These are phyloP conservation scores for Pelargonium exstipulatum DNA, from an alignment of 441 rosid genomes.

Conservation along the genomic window DNA sequence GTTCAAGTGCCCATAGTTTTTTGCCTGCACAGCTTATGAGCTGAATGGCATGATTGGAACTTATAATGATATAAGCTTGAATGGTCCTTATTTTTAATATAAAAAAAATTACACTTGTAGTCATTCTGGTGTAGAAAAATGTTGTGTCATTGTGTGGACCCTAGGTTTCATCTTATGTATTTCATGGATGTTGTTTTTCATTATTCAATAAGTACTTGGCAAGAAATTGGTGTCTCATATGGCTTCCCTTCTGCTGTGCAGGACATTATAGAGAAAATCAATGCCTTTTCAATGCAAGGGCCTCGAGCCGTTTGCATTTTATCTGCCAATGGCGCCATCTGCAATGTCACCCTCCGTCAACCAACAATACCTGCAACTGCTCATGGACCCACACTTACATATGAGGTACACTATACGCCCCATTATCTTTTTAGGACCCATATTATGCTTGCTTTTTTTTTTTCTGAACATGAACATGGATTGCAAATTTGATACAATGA, in stretches of 20 bases:
- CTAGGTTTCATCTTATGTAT: too few species aligned
- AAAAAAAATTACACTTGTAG: too few species aligned
- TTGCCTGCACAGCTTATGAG: too few species aligned
- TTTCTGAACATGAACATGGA: neutral
- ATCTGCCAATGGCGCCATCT: constrained; percentile 86
- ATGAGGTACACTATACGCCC: constrained; percentile 74
- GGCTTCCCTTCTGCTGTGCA: constrained; percentile 26
- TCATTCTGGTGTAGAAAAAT: too few species aligned
- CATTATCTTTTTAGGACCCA: neutral
- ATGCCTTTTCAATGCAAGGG: constrained; percentile 80
- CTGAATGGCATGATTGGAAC: too few species aligned
- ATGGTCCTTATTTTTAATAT: too few species aligned
- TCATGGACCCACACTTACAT: constrained; percentile 55
- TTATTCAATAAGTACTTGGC: too few species aligned
- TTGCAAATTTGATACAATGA: neutral
- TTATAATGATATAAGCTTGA: too few species aligned
- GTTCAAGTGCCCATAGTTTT: too few species aligned
- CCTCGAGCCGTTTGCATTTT: constrained; percentile 88
- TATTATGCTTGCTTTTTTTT: neutral
- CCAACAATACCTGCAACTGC: constrained; percentile 26
- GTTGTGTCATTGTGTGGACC: too few species aligned
- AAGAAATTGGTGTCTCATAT: neutral
- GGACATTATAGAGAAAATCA: constrained; percentile 75
- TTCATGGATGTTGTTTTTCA: too few species aligned
- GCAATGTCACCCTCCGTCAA: constrained; percentile 73